A percentile compares a stretch with the other conserved stretches of the same genome.
Conservation (phyloP, 2,329 filamentous ascomycete genomes). For the Hirsutella minnesotensis region DNA sequence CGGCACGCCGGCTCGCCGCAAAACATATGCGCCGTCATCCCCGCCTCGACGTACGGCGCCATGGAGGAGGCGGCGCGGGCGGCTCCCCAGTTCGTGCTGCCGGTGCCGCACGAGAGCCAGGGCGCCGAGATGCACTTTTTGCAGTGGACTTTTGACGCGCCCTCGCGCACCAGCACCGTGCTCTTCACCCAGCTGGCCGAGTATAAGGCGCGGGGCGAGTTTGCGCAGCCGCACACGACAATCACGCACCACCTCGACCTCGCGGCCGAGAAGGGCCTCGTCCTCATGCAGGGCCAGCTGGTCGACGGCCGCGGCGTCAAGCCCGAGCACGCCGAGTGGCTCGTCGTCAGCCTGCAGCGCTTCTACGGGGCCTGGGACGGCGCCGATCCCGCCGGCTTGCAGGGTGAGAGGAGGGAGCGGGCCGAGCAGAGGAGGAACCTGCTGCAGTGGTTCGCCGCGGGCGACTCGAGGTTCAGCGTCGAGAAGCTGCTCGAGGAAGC, state of each 20-base stretch:
- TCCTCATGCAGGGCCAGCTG: slow-evolving; percentile 77
- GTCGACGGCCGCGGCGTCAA: slow-evolving; percentile 64
- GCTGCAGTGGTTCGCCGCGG: slow-evolving; percentile 69
- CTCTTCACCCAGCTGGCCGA: slow-evolving; percentile 92
- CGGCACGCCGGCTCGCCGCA: slow-evolving; percentile 63
- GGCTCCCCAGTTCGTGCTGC: slow-evolving; percentile 84
- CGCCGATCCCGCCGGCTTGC: slow-evolving; percentile 22
- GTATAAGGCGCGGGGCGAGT: slow-evolving; percentile 85
- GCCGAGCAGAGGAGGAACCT: slow-evolving; percentile 53
- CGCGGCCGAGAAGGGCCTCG: slow-evolving; percentile 59
- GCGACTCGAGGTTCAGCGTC: slow-evolving; percentile 69
- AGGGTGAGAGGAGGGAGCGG: slow-evolving; percentile 38
- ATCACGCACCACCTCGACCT: slow-evolving; percentile 86
- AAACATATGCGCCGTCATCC: slow-evolving; percentile 76
- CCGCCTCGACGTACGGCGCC: slow-evolving; percentile 56
- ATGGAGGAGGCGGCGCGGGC: slow-evolving; percentile 61
- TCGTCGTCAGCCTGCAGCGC: slow-evolving; percentile 85
- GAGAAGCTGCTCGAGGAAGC: slow-evolving; percentile 81
- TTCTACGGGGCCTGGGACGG: slow-evolving; percentile 67
- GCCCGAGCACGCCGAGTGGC: slow-evolving; percentile 74
- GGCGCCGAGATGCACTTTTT: slow-evolving; percentile 92
- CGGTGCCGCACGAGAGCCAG: slow-evolving; percentile 55
- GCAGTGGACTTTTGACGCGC: slow-evolving; percentile 82
- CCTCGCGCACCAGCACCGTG: slow-evolving; percentile 55
- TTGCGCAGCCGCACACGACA: slow-evolving; percentile 82